Base-by-base conservation (phyloP, 106 monocot species). In the Narthecium ossifragum region DNA sequence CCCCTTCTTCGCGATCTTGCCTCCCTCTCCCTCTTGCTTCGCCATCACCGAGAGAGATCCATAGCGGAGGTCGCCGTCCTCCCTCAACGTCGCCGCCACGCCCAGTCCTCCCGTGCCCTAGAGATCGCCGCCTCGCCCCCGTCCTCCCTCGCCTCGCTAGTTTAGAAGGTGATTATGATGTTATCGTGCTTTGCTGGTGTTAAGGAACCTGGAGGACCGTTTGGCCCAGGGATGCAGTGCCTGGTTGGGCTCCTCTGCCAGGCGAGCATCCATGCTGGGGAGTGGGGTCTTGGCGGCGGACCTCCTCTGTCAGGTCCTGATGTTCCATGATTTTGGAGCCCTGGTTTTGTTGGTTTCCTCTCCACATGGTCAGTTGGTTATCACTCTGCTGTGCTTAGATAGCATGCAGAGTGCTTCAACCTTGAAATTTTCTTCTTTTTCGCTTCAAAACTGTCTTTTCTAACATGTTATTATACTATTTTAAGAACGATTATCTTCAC, bases 121-220 rank as follows among this genome's bases (percentile, higher is more conserved):
- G n/a, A n/a, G n/a, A n/a, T n/a, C n/a, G n/a, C n/a, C n/a, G n/a
- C n/a, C n/a, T n/a, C n/a, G n/a, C n/a, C n/a, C n/a, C n/a, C n/a
- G n/a, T n/a, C n/a, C n/a, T n/a, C n/a, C n/a, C n/a, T n/a, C n/a
- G n/a, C n/a, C n/a, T n/a, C n/a, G n/a, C n/a, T n/a, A n/a, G n/a
- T n/a, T n/a, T n/a, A n/a, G n/a, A n/a, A n/a, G n/a, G n/a, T n/a
- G n/a, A n/a, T n/a, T n/a, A n/a, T n/a, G n/a, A n/a, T 43, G 17
- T 18, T 43, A 17, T 18, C 43, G 11, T 13, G n/a, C 11, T 17
- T 43, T 17, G 43, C 9, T 43, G 11, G 43, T 43, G 43, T 0
- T 6, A 64, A 52, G 64, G 58, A 65, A 29, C 72, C 65, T 34
- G 72, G 57, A 6, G 72, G 58, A 32, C 75, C 75, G 23, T 22